phyloP scores from a whole-genome alignment of 805 yeast species.

The Myxozyma udenii region DNA sequence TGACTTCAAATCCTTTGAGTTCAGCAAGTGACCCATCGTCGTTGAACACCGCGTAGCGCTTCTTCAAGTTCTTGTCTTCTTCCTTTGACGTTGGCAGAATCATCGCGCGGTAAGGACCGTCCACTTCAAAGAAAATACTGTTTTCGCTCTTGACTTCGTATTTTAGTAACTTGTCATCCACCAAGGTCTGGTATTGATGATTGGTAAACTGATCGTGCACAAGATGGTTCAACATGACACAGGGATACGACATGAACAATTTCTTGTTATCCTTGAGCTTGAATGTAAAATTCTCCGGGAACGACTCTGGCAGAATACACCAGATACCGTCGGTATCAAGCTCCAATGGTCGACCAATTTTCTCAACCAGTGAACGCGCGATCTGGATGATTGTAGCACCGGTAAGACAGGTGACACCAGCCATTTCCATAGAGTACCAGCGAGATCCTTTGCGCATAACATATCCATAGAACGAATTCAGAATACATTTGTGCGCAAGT shows the following conservation, averaged over 20 bases:
- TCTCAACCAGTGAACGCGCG: constrained; percentile 88
- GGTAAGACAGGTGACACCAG: constrained; percentile 96
- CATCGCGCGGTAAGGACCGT: constrained; percentile 98
- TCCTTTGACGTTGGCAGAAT: constrained; percentile 94
- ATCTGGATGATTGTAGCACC: constrained; percentile 98
- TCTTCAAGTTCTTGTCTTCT: constrained; percentile 94
- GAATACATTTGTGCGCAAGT: constrained; percentile 92
- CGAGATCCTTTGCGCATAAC: constrained; percentile 99
- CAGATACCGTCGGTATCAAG: constrained; percentile 99
- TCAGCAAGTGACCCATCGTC: constrained; percentile 93
- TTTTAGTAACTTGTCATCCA: constrained; percentile 62
- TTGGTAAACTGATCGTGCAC: constrained; percentile 91
- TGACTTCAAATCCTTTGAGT: constrained; percentile 92
- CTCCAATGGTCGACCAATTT: constrained; percentile 92
- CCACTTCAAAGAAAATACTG: constrained; percentile 95
- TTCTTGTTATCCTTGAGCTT: constrained; percentile 73
- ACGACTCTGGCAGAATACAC: constrained; percentile 92
- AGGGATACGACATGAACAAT: constrained; percentile 79
- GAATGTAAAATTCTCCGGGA: constrained; percentile 83
- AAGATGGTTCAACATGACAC: constrained; percentile 90
- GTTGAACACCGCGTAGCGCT: constrained; percentile 95
- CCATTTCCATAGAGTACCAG: constrained; percentile 99
- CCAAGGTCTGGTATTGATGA: constrained; percentile 85
- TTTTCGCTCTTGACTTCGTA: constrained; percentile 83
- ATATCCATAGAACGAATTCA: constrained; percentile 95